Evolutionary conservation across 208 protist species (phyloP), one percentile per base, ranked within the genome.

Genomic region (Pavlovales sp.): DNA sequence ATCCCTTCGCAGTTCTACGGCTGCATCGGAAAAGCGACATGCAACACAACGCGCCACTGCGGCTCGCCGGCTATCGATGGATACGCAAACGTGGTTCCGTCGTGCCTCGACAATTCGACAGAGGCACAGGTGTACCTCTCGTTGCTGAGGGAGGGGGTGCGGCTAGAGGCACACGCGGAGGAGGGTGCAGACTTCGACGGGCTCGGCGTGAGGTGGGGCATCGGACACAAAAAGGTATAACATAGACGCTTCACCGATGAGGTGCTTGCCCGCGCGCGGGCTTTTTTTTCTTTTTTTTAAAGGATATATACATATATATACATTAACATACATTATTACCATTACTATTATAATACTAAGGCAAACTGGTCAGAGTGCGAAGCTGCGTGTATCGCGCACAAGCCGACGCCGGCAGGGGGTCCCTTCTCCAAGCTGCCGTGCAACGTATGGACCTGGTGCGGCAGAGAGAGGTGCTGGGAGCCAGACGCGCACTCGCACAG

Each of bases 31-130:
- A 86, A 86, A 32, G 34, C 28, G 26, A 18, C n/a, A 11, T 86
- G 82, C 82, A 86, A 86, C 82, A 86, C 82, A 30, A 41, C 47
- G 26, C 44, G 82, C 22, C 47, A 46, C 18, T 86, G 82, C 82
- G 82, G 82, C 37, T 86, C 82, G 66, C 82, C 82, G 4, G 82
- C 82, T 22, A 76, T 86, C 47, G 82, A 76, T n/a, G 82, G 47
- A 7, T 86, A 86, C 66, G 11, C 82, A 30, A 22, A 77, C 30
- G 57, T 86, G 34, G 82, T 40, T 11, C 46, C 82, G 1, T n/a
- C 11, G 34, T 86, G 82, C 57, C 30, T 86, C 28, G 57, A 86
- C 8, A 0, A 10, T 4, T 76, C 82, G 28, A 2, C 30, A 10
- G 67, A 22, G 4, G 36, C 82, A 11, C 44, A 7, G 20, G 22